Evolutionary conservation across 257 asterid species (phyloP).

Genomic region (Mitragyna speciosa): DNA sequence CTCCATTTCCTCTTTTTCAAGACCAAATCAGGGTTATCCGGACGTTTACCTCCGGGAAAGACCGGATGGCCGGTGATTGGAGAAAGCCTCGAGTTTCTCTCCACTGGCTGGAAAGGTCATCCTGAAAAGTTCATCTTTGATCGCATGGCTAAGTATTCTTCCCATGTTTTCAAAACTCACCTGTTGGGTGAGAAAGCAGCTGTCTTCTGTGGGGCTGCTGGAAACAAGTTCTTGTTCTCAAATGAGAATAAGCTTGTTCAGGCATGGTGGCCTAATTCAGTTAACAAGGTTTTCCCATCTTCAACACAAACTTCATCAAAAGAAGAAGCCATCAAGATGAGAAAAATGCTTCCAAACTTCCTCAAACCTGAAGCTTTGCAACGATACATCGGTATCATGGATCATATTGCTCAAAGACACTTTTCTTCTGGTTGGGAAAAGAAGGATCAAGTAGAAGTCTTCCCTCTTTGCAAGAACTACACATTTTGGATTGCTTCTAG

Average conservation of each 20-base stretch:
- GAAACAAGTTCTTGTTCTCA: conserved; percentile 52
- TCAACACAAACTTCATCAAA: conserved; percentile 46
- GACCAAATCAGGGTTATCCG: conserved; percentile 20
- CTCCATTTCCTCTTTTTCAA: conserved; percentile 59
- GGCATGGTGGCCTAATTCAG: conserved; percentile 61
- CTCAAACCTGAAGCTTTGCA: conserved; percentile 60
- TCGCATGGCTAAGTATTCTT: conserved; percentile 40
- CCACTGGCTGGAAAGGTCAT: conserved; percentile 55
- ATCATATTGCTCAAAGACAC: conserved; percentile 44
- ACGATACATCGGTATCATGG: conserved; percentile 56
- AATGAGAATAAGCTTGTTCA: conserved; percentile 62
- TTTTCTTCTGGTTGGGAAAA: conserved; percentile 52
- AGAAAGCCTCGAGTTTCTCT: conserved; percentile 53
- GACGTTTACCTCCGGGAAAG: conserved; percentile 45
- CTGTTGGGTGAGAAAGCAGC: conserved; percentile 39
- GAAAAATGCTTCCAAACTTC: conserved; percentile 61
- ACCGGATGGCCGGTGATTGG: conserved; percentile 57
- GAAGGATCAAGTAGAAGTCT: conserved; percentile 34
- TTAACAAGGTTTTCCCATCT: conserved; percentile 49
- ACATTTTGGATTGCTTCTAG: conserved; percentile 57
- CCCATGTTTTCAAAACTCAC: conserved; percentile 42
- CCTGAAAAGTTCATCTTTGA: conserved; percentile 56
- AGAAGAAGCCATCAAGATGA: conserved; percentile 61
- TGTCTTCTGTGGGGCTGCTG: conserved; percentile 44
- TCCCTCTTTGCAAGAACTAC: conserved; percentile 48